Percentiles rank a stretch among this genome's conserved stretches.
Evolutionary conservation across 306 rosid species (phyloP).

Genomic region (Cicer judaicum): DNA sequence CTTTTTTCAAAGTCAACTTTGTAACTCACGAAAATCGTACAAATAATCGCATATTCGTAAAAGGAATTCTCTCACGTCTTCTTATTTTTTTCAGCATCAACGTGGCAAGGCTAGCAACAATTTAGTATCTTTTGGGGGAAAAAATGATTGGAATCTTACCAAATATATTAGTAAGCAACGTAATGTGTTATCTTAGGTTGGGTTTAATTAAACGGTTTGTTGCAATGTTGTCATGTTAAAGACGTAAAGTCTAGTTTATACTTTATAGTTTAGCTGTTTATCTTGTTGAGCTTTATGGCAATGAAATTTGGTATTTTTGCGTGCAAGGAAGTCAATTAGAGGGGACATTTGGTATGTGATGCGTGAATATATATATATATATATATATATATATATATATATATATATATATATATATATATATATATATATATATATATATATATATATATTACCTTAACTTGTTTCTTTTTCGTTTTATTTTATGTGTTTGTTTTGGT

Average conservation of each 20-base stretch:
- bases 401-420: too few species aligned
- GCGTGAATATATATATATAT: background rate
- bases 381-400: too few species aligned
- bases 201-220: background rate
- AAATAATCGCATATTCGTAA: slow-evolving; percentile 24
- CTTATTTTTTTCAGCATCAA: background rate
- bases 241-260: slow-evolving; percentile 36
- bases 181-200: background rate
- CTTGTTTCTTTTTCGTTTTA: background rate
- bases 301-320: slow-evolving; percentile 38
- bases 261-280: background rate
- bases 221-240: slow-evolving; percentile 27
- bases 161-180: slow-evolving; percentile 7
- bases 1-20: slow-evolving; percentile 27
- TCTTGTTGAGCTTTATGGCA: slow-evolving; percentile 9
- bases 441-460: too few species aligned
- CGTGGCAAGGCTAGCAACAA: slow-evolving; percentile 5
- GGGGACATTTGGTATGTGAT: slow-evolving; percentile 8
- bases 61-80: background rate
- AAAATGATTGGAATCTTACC: slow-evolving; percentile 15
- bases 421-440: too few species aligned
- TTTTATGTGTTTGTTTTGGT: too few species aligned
- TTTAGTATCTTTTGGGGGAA: background rate
- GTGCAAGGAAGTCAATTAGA: slow-evolving; percentile 36
- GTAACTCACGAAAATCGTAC: slow-evolving; percentile 26